A percentile compares a stretch with the other conserved stretches of the same genome.
These are phyloP conservation scores for Moelleriella libera DNA, from an alignment of 2,329 filamentous ascomycete species.

Conservation along the genomic window DNA sequence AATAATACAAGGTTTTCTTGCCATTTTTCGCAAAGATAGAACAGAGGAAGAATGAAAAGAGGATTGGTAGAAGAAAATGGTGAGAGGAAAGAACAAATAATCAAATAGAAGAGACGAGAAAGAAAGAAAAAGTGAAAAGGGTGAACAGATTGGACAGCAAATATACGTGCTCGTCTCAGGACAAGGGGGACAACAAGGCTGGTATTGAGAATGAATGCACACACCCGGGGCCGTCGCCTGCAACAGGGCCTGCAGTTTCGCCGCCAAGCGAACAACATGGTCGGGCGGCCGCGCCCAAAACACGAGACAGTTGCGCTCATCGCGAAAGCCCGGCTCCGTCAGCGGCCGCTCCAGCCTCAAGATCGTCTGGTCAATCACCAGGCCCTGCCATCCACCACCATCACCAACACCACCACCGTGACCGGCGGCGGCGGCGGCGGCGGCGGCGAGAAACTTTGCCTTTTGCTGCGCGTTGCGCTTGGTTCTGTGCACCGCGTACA, in stretches of 20 bases:
- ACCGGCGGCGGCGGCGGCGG: constrained; percentile 30
- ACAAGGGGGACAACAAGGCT: no score
- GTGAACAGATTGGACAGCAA: no score
- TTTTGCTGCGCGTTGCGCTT: constrained; percentile 66
- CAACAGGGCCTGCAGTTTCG: constrained; percentile 53
- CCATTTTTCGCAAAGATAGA: neutral
- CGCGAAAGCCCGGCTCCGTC: constrained; percentile 54
- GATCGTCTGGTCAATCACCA: constrained; percentile 65
- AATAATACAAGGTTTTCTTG: no score
- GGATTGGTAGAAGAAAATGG: constrained; percentile 5
- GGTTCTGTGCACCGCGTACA: constrained; percentile 61
- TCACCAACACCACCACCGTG: no score
- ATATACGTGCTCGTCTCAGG: no score
- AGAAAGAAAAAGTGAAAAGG: no score
- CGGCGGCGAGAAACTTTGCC: constrained; percentile 52
- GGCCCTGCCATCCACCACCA: constrained; percentile 24
- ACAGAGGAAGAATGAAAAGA: neutral
- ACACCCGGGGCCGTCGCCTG: constrained; percentile 53
- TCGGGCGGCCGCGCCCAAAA: constrained; percentile 78
- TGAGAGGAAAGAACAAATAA: no score
- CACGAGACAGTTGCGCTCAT: constrained; percentile 69
- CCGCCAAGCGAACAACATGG: constrained; percentile 53
- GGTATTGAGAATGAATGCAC: constrained; percentile 11
- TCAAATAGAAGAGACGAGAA: no score
- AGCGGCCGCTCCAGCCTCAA: constrained; percentile 50